Percentiles rank a stretch among this genome's conserved stretches.
These are phyloP conservation scores for Termitomyces sp. DNA, from an alignment of 768 basidiomycete species.

Conservation along the genomic window DNA sequence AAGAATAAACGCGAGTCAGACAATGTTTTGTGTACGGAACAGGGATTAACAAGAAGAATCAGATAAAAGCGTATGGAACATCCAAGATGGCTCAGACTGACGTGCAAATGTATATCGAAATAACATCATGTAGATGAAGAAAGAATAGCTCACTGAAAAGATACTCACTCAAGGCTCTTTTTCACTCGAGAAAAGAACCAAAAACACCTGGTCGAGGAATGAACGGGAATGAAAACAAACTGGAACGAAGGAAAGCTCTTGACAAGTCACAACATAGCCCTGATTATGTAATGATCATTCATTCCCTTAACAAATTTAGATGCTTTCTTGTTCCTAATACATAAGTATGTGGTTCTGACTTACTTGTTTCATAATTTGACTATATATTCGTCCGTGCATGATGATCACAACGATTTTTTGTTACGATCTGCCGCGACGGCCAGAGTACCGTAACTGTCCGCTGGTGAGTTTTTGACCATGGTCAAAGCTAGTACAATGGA, in stretches of 20 bases:
- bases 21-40: background rate
- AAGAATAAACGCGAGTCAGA: background rate
- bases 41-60: conserved; percentile 6
- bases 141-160: background rate
- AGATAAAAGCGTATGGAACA: conserved; percentile 14
- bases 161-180: background rate
- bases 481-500: no score
- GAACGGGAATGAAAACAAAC: background rate
- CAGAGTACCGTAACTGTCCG: no score
- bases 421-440: no score
- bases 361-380: no score
- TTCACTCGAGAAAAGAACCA: background rate
- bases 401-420: no score
- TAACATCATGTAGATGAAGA: conserved; percentile 6
- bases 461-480: no score
- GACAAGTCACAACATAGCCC: background rate
- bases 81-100: conserved; percentile 33
- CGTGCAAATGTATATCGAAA: conserved; percentile 32
- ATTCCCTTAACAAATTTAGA: no score
- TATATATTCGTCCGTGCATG: no score
- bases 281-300: background rate
- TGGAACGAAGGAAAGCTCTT: background rate
- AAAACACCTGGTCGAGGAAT: background rate
- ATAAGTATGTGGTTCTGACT: no score
- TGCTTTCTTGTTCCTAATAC: no score